Percentiles rank a stretch among this genome's conserved stretches.
phyloP scores from a whole-genome alignment of 1,284 basidiomycete species.

The Marasmius oreades region DNA sequence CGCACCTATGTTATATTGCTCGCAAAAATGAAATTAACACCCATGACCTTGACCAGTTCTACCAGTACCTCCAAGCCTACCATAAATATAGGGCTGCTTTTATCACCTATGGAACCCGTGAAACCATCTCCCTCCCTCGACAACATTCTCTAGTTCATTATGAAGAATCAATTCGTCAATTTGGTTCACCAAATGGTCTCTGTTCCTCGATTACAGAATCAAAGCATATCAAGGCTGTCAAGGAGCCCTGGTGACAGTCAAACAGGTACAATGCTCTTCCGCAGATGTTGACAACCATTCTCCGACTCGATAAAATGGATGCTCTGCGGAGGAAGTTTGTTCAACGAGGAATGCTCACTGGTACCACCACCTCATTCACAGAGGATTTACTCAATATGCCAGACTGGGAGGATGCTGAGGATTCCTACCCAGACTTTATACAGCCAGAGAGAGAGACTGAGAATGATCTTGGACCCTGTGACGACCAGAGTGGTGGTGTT shows the following conservation, averaged over 20 bases:
- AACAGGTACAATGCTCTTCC: conserved; percentile 20
- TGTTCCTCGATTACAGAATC: conserved; percentile 24
- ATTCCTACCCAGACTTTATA: no score
- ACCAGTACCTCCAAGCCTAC: conserved; percentile 24
- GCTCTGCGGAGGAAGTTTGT: conserved; percentile 17
- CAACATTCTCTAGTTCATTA: conserved; percentile 23
- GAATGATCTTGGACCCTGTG: no score
- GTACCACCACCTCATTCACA: neutral
- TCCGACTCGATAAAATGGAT: conserved; percentile 23
- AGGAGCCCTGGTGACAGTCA: conserved; percentile 28
- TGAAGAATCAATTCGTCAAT: conserved; percentile 14
- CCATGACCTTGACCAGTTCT: conserved; percentile 20
- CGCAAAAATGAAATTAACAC: conserved; percentile 21
- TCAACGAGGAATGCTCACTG: conserved; percentile 19
- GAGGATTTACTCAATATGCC: neutral
- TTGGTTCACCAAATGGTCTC: conserved; percentile 22
- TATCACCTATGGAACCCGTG: conserved; percentile 15
- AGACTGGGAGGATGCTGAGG: no score
- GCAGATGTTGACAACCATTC: conserved; percentile 26
- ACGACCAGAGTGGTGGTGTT: no score
- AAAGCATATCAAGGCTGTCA: no score
- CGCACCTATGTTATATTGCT: conserved; percentile 29
- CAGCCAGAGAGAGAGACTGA: no score
- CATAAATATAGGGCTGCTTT: conserved; percentile 31
- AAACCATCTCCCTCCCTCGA: conserved; percentile 21